Conservation (phyloP, 441 rosid species). For the Hura crepitans region DNA sequence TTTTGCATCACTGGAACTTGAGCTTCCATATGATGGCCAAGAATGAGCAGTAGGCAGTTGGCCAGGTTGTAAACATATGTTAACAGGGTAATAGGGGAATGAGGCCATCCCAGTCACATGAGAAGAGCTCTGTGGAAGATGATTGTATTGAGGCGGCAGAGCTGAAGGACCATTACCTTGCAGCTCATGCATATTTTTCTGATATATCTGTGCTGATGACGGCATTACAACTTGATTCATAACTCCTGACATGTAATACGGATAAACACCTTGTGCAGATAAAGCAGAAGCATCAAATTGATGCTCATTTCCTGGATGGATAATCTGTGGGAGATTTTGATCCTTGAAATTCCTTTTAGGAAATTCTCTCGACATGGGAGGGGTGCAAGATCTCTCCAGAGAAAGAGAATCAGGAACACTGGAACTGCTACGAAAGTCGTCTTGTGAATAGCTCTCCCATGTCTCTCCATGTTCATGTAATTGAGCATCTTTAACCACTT, state of each 20-base stretch:
- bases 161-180: slow-evolving; percentile 42
- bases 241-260: slow-evolving; percentile 68
- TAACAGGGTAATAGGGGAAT: slow-evolving; percentile 63
- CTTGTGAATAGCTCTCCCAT: slow-evolving; percentile 56
- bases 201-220: slow-evolving; percentile 53
- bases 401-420: slow-evolving; percentile 47
- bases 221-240: slow-evolving; percentile 70
- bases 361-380: slow-evolving; percentile 49
- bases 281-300: slow-evolving; percentile 46
- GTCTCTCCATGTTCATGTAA: slow-evolving; percentile 50
- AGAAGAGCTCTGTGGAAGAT: slow-evolving; percentile 52
- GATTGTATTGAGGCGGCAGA: slow-evolving; percentile 62
- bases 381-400: slow-evolving; percentile 58
- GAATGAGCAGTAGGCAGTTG: slow-evolving; percentile 51
- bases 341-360: slow-evolving; percentile 46
- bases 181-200: slow-evolving; percentile 45
- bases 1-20: slow-evolving; percentile 48
- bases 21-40: slow-evolving; percentile 60
- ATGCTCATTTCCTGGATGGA: slow-evolving; percentile 41
- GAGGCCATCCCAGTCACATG: slow-evolving; percentile 60
- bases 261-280: slow-evolving; percentile 47
- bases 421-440: slow-evolving; percentile 54
- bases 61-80: slow-evolving; percentile 60
- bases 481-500: slow-evolving; percentile 35
- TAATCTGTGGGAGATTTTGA: slow-evolving; percentile 34